Base-by-base conservation (phyloP, 768 basidiomycete species). In the Termitomyces sp. region DNA sequence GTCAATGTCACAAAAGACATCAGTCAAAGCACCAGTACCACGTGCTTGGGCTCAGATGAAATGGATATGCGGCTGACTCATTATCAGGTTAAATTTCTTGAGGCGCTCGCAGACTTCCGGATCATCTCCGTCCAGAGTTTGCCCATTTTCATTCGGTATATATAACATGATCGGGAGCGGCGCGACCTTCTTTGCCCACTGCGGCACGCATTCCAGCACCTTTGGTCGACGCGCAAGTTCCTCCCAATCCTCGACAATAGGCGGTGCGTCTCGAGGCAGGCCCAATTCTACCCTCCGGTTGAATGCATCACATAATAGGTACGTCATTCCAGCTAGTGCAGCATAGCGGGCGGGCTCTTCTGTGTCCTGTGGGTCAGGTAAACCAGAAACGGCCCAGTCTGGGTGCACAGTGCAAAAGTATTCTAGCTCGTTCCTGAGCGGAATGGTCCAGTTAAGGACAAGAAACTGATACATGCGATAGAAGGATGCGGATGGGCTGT, bases 381-480 rank as follows among this genome's bases (percentile, higher is more conserved):
- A 25, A 17, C 45, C 52, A 17, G 43, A 30, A 28, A 54, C 3
- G 6, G 44, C 40, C 32, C 43, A 46, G 34, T 32, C 17, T 6
- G 53, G 34, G 4, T 46, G 44, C 11, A 5, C 3, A 16, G 1
- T 32, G 50, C 70, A 70, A 41, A 71, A 71, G 54, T 70, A 70
- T 56, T 71, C 72, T 30, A 72, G 63, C 57, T 69, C 68, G 55
- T 71, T 69, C 47, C 70, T 70, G 30, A 70, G 67, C 30, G 54
- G 54, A 25, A 63, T 61, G 23, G 48, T 64, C 53, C 60, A 60
- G 47, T 64, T 59, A 9, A 67, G 53, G 21, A 70, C 62, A 46
- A 68, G 62, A 48, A 72, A 70, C 52, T 68, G 56, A 51, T 71
- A 72, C n/a, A 72, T 64, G 53, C 64, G 64, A 60, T 70, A 66